These are phyloP conservation scores for Bothriochloa decipiens DNA, from an alignment of 176 grass and related monocot species.

Conservation along the genomic window DNA sequence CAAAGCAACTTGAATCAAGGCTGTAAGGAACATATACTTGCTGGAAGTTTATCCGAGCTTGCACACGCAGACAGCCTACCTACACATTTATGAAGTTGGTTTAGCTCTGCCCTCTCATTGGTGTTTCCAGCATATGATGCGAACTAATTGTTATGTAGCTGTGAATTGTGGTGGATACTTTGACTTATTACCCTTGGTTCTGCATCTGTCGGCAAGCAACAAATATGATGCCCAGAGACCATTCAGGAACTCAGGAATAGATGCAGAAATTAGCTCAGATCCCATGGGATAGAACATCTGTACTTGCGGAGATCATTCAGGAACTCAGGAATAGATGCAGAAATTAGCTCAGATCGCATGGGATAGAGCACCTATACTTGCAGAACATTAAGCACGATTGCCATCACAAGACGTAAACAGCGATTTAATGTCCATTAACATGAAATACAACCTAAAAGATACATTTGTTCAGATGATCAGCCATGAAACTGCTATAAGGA, in stretches of 20 bases:
- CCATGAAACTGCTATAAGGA: neutral
- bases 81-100: neutral
- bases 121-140: constrained; percentile 1
- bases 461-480: constrained; percentile 20
- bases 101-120: neutral
- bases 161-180: neutral
- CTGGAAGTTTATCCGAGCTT: neutral
- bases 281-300: neutral
- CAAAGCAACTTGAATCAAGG: neutral
- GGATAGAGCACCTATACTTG: neutral
- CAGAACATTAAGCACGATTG: constrained; percentile 1
- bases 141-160: neutral
- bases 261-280: neutral
- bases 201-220: neutral
- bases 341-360: neutral
- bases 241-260: neutral
- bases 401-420: neutral
- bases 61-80: neutral
- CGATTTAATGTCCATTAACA: neutral
- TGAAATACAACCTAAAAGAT: neutral
- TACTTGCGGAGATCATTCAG: neutral
- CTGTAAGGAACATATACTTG: constrained; percentile 16
- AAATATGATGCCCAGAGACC: neutral
- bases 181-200: neutral
- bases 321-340: neutral